Evolutionary conservation across 495 filamentous ascomycete species (phyloP), one percentile per base, ranked within the genome.

Genomic region (Beverwykella pulmonaria): DNA sequence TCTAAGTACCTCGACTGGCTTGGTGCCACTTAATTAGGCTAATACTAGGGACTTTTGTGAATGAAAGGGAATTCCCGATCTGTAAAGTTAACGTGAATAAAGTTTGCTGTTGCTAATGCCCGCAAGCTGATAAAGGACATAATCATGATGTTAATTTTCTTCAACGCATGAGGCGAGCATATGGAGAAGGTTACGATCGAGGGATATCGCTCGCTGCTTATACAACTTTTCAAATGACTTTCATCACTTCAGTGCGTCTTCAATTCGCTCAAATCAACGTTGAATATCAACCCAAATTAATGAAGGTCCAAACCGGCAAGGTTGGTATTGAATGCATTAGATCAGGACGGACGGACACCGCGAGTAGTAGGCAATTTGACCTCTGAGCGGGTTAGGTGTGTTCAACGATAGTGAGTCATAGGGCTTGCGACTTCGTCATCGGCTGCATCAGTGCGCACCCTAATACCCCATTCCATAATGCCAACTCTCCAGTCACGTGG

Each of bases 91-190:
- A 73, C 71, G 0, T 26, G 71, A 17, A 68, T 67, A 58, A 73
- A 73, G 30, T 58, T 44, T 44, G 44, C 44, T 12, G 27, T 49
- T 15, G 26, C 57, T 1, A 44, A 34, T 19, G 59, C 48, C 49
- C 59, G 53, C 8, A 54, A 47, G 30, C 53, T 17, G 8, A 57
- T 62, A 26, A 58, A 66, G n/a, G 52, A 70, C 25, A 44, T 50
- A 15, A 59, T 58, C 22, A 68, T 75, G 9, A 34, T 61, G 8
- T 73, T 74, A 8, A 79, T 75, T 65, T 82, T 80, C 70, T 81
- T 81, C 69, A 71, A 79, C 29, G 77, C 75, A 9, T 71, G 75
- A 46, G 77, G 77, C 1, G 65, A 61, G 10, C 54, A 68, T 19
- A 63, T 71, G 3, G 68, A 70, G 59, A 71, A 63, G 49, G 62